Evolutionary conservation across 345 rosid genomes (phyloP).

Genomic region (Lepidium africanum): DNA sequence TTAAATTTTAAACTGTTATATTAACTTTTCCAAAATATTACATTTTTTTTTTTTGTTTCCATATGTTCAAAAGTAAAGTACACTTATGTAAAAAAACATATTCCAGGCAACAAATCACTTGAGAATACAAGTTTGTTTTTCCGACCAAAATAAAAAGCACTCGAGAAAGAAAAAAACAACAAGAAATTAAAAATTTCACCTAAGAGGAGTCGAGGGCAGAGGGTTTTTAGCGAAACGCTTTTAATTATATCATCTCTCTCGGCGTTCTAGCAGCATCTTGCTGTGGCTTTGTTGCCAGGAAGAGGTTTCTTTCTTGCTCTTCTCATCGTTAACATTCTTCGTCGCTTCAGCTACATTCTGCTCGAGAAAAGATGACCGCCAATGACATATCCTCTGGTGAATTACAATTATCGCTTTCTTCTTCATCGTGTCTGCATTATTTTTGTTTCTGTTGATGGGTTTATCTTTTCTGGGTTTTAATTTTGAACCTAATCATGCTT

Average conservation of each 20-base stretch:
- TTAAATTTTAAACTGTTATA: too few relatives aligned
- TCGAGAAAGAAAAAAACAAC: too few relatives aligned
- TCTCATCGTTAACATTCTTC: not conserved
- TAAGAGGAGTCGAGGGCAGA: not conserved
- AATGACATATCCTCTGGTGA: constrained; percentile 20
- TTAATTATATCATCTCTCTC: not conserved
- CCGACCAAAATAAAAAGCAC: too few relatives aligned
- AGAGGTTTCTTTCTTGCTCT: not conserved
- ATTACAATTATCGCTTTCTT: not conserved
- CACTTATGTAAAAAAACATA: too few relatives aligned
- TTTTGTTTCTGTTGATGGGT: not conserved
- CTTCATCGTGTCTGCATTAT: not conserved
- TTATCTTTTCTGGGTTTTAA: not conserved
- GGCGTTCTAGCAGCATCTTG: not conserved
- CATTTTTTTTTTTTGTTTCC: too few relatives aligned
- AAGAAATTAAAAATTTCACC: too few relatives aligned
- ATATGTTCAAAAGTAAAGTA: too few relatives aligned
- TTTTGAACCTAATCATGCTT: not conserved
- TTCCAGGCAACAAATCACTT: too few relatives aligned
- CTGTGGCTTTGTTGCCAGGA: not conserved
- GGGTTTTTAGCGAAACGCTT: constrained; percentile 2
- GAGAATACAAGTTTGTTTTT: too few relatives aligned
- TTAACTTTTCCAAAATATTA: too few relatives aligned
- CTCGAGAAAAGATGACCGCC: constrained; percentile 6
- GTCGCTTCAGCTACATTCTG: constrained; percentile 13